Percentiles rank a stretch among this genome's conserved stretches.
These are phyloP conservation scores for Ceratobasidium sp. DNA, from an alignment of 1,284 basidiomycete species.

Conservation along the genomic window DNA sequence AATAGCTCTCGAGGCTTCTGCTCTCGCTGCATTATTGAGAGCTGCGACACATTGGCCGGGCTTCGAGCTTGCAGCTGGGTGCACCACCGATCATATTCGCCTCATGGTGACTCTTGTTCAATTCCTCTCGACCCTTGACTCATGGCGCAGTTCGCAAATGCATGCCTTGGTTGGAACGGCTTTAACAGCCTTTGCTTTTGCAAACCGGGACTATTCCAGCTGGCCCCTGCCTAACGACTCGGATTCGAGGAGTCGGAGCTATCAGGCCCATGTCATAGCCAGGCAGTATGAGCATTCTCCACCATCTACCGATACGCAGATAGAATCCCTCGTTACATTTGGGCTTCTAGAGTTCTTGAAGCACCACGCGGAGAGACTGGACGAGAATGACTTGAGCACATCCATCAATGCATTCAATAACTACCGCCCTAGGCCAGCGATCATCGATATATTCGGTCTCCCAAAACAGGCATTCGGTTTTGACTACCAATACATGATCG, in stretches of 20 bases:
- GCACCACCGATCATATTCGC: background rate
- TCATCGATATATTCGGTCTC: background rate
- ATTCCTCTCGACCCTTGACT: background rate
- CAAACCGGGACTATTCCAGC: background rate
- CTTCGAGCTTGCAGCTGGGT: background rate
- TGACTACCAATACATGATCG: background rate
- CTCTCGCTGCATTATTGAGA: background rate
- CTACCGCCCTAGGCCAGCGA: background rate
- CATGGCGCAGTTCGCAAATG: background rate
- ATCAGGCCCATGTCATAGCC: background rate
- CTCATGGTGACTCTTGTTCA: background rate
- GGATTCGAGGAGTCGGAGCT: background rate
- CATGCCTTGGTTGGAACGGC: background rate
- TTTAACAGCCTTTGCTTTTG: background rate
- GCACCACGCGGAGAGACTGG: background rate
- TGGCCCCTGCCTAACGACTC: background rate
- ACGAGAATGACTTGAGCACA: background rate
- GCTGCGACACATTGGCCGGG: background rate
- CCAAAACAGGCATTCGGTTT: background rate
- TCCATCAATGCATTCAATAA: background rate
- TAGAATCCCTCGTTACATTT: background rate
- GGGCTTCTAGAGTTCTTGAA: conserved; percentile 10
- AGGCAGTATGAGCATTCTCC: background rate
- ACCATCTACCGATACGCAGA: background rate
- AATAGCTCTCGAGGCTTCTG: background rate